A percentile compares a stretch with the other conserved stretches of the same genome.
These are phyloP conservation scores for Torulaspora franciscae DNA, from an alignment of 805 yeast genomes.

Conservation along the genomic window DNA sequence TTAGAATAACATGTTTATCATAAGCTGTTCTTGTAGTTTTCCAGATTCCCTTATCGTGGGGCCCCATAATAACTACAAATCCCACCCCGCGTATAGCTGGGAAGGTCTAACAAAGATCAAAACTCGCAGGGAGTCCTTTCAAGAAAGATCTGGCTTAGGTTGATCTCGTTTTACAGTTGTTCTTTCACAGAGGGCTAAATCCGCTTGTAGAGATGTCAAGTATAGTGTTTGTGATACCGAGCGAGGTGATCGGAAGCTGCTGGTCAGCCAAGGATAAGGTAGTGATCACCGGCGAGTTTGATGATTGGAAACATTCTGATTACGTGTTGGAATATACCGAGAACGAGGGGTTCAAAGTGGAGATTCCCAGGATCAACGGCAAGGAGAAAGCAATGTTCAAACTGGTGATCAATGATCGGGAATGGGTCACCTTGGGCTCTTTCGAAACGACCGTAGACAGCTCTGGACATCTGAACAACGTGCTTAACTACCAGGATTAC, in stretches of 20 bases:
- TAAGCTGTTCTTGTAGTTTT: background rate
- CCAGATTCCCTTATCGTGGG: conserved; percentile 5
- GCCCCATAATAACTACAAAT: background rate
- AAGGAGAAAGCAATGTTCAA: conserved; percentile 19
- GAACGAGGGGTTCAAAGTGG: conserved; percentile 18
- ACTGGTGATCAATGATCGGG: conserved; percentile 24
- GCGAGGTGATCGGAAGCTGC: conserved; percentile 11
- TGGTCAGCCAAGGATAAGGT: conserved; percentile 20
- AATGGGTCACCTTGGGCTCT: conserved; percentile 27
- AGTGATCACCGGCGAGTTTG: conserved; percentile 30
- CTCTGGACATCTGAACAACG: conserved; percentile 26
- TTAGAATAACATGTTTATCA: conserved; percentile 6
- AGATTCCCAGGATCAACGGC: conserved; percentile 14
- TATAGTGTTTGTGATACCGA: conserved; percentile 14
- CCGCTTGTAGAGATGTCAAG: conserved; percentile 7
- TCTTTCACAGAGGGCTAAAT: background rate
- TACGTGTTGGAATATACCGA: conserved; percentile 17
- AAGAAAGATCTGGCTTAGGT: background rate
- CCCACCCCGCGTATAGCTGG: conserved; percentile 3
- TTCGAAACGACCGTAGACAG: conserved; percentile 25
- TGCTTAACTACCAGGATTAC: conserved; percentile 18
- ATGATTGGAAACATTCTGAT: conserved; percentile 26
- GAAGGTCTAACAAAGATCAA: background rate
- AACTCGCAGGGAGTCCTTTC: background rate
- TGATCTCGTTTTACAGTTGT: background rate